Percentiles rank a stretch among this genome's conserved stretches.
Evolutionary conservation across 2,329 filamentous ascomycete genomes (phyloP).

Genomic region (Lachnellula hyalina): DNA sequence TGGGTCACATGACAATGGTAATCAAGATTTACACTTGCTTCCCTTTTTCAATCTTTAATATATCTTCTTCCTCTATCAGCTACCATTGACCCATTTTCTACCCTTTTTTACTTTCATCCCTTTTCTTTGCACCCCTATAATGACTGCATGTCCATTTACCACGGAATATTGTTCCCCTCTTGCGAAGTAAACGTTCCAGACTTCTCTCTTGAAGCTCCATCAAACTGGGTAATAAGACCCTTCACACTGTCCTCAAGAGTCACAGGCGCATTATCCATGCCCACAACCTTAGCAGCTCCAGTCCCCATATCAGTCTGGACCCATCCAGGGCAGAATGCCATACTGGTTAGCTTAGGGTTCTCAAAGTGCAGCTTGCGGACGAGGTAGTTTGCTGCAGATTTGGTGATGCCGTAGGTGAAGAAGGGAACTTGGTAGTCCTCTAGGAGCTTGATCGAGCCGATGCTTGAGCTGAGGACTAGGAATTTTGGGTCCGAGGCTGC

Average conservation of each 20-base stretch:
- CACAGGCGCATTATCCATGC: conserved; percentile 16
- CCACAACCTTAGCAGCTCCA: conserved; percentile 11
- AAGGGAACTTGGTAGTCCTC: conserved; percentile 7
- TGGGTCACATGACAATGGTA: no score
- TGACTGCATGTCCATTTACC: conserved; percentile 9
- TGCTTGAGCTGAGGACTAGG: conserved; percentile 32
- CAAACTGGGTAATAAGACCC: conserved; percentile 13
- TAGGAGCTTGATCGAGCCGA: conserved; percentile 16
- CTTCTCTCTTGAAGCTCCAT: conserved; percentile 12
- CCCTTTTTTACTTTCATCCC: no score
- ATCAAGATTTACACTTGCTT: no score
- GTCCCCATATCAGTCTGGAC: conserved; percentile 28
- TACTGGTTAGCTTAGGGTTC: conserved; percentile 16
- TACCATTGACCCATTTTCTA: no score
- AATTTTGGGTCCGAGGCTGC: conserved; percentile 33
- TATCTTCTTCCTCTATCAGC: no score
- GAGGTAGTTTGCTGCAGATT: conserved; percentile 33
- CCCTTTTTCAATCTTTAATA: no score
- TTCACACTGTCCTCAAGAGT: conserved; percentile 17
- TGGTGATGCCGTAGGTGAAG: conserved; percentile 39
- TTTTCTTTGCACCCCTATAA: background rate
- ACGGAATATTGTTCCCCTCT: conserved; percentile 11
- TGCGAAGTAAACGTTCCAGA: conserved; percentile 14
- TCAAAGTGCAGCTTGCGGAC: conserved; percentile 33
- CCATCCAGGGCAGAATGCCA: conserved; percentile 32